phyloP scores from a whole-genome alignment of 805 yeast species.

The Saccharomycopsis schoenii region DNA sequence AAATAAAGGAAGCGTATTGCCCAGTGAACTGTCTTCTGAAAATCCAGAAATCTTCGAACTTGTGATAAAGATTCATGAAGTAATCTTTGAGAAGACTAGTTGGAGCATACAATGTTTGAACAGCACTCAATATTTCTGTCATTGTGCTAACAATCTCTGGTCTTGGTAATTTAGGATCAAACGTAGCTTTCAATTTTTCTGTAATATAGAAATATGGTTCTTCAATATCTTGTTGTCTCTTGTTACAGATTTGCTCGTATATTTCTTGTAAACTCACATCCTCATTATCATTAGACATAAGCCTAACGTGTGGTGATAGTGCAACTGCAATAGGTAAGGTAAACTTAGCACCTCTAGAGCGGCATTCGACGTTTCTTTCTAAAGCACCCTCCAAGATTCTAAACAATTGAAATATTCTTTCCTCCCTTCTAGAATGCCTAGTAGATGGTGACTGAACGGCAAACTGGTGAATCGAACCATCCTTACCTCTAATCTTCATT shows the following conservation, averaged over 20 bases:
- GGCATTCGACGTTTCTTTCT: conserved; percentile 73
- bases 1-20: conserved; percentile 87
- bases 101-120: conserved; percentile 82
- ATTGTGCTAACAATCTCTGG: conserved; percentile 85
- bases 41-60: conserved; percentile 92
- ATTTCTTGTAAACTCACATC: conserved; percentile 72
- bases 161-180: conserved; percentile 85
- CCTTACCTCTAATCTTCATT: conserved; percentile 83
- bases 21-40: conserved; percentile 93
- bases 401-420: conserved; percentile 84
- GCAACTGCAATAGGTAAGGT: conserved; percentile 91
- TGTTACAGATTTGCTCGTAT: conserved; percentile 79
- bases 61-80: conserved; percentile 57
- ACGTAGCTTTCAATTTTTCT: conserved; percentile 82
- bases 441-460: conserved; percentile 98
- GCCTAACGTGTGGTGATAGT: conserved; percentile 85
- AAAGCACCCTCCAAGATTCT: conserved; percentile 79
- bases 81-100: conserved; percentile 71
- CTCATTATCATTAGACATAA: conserved; percentile 71
- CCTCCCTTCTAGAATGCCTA: conserved; percentile 94
- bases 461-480: conserved; percentile 84
- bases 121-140: conserved; percentile 84
- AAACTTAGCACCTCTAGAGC: conserved; percentile 75
- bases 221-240: conserved; percentile 66
- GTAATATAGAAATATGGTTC: conserved; percentile 82